A percentile compares a stretch with the other conserved stretches of the same genome.
Conservation (phyloP, 1,284 basidiomycete species). For the Trametes polyzona region DNA sequence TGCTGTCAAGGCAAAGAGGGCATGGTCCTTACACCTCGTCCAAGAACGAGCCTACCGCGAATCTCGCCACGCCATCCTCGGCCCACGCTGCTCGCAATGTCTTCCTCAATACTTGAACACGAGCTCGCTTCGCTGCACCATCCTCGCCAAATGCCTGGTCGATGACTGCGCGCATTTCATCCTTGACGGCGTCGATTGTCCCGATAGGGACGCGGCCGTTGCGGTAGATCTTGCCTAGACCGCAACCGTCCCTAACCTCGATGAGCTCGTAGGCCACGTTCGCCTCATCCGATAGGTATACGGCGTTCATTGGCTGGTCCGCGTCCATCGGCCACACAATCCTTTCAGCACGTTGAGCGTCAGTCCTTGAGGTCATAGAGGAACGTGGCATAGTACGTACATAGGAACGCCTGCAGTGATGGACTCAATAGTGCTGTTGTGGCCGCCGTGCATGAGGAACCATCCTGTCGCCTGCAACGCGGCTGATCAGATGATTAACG, state of each 20-base stretch:
- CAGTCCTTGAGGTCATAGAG: not conserved
- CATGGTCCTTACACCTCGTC: too few species aligned
- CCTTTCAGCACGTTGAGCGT: slow-evolving; percentile 6
- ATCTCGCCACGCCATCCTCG: not conserved
- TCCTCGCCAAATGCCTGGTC: slow-evolving; percentile 25
- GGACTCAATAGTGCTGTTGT: slow-evolving; percentile 27
- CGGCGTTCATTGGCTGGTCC: slow-evolving; percentile 31
- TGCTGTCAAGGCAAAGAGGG: too few species aligned
- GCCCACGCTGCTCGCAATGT: not conserved
- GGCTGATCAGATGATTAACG: not conserved
- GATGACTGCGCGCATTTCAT: slow-evolving; percentile 23
- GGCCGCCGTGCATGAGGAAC: slow-evolving; percentile 30
- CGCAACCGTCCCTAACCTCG: slow-evolving; percentile 30
- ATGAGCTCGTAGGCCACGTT: slow-evolving; percentile 34
- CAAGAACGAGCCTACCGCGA: not conserved
- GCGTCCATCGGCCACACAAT: slow-evolving; percentile 30
- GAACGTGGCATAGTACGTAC: not conserved
- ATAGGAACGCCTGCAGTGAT: slow-evolving; percentile 23
- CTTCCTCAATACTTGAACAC: slow-evolving; percentile 18
- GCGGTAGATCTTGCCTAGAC: slow-evolving; percentile 25
- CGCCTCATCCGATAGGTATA: slow-evolving; percentile 22
- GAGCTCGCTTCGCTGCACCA: slow-evolving; percentile 22
- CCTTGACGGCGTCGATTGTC: slow-evolving; percentile 27
- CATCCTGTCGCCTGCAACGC: slow-evolving; percentile 24
- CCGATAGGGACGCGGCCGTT: slow-evolving; percentile 22